Base-by-base conservation (phyloP, 2,329 filamentous ascomycete genomes). In the Neopestalotiopsis sp. region DNA sequence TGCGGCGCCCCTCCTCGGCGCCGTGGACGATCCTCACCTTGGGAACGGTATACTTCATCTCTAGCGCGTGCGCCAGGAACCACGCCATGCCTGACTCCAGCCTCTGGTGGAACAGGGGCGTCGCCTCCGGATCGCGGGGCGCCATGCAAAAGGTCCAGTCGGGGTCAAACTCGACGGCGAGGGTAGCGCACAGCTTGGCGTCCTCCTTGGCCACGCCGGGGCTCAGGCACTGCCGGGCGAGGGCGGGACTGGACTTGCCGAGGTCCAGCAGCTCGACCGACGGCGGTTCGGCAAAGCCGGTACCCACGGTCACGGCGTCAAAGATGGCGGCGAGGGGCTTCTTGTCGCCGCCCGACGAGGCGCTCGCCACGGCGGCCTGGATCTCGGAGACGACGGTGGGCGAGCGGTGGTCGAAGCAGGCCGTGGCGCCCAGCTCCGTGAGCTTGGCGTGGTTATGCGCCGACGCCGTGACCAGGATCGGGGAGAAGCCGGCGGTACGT, bases 341-440 rank as follows among this genome's bases (percentile, higher is more conserved):
- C 30, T 28, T 3, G 24, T 4, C 24, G 24, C 24, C 24, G 24
- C 67, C 64, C 57, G 56, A 60, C 34, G 64, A 28, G 24, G 24
- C 24, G 24, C 24, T 60, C 28, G 14, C 9, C 20, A 52, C 69
- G 6, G 69, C 70, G 30, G 67, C 57, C 24, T 66, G 67, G 45
- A 72, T 62, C 32, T 75, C 71, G 61, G 70, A 57, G 59, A 79
- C 72, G 13, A 67, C 72, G 60, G 72, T 45, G 60, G 73, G 69
- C 58, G 75, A 71, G 73, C 72, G 63, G 72, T 81, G 76, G 68
- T 81, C 77, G 70, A 81, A 78, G 42, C 76, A 76, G 32, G 72
- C 68, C 7, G 70, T 71, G 1, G 78, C 79, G 28, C 78, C 78
- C 5, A 79, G 72, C 7, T 67, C 69, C 38, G 72, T 72, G 9